Percentiles rank a stretch among this genome's conserved stretches.
Conservation (phyloP, 2,329 filamentous ascomycete genomes). For the Paracoccidioides brasiliensis region DNA sequence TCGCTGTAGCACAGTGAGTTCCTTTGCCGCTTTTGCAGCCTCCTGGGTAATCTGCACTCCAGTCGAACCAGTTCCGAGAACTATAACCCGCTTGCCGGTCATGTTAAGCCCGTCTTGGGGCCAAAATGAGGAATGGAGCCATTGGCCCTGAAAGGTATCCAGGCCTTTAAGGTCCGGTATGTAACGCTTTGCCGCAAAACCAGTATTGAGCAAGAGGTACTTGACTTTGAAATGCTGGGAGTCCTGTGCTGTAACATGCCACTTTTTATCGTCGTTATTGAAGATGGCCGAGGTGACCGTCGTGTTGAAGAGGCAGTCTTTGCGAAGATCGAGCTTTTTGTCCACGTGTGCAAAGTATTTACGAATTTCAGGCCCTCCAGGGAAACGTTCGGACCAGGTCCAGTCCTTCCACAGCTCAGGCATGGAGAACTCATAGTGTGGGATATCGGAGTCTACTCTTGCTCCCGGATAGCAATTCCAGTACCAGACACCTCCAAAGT, state of each 20-base stretch:
- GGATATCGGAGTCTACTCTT: constrained; percentile 41
- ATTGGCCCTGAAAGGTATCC: constrained; percentile 32
- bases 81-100: constrained; percentile 12
- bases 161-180: constrained; percentile 34
- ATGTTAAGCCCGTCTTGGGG: constrained; percentile 15
- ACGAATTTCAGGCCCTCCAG: constrained; percentile 52
- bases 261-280: constrained; percentile 29
- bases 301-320: constrained; percentile 42
- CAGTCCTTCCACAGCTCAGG: constrained; percentile 36
- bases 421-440: constrained; percentile 41
- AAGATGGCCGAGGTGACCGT: constrained; percentile 45
- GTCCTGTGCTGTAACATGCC: constrained; percentile 18
- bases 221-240: constrained; percentile 27
- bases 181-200: constrained; percentile 35
- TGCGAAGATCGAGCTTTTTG: constrained; percentile 51
- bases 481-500: constrained; percentile 42
- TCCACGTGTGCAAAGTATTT: constrained; percentile 54
- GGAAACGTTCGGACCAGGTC: constrained; percentile 53
- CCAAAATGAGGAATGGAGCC: constrained; percentile 34
- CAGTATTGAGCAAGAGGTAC: constrained; percentile 34
- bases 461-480: constrained; percentile 47
- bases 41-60: constrained; percentile 29
- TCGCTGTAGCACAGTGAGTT: constrained; percentile 17
- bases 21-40: not conserved
- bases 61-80: constrained; percentile 23